These are phyloP conservation scores for Cyclospora cayetanensis DNA, from an alignment of 169 alveolate species.

Conservation along the genomic window DNA sequence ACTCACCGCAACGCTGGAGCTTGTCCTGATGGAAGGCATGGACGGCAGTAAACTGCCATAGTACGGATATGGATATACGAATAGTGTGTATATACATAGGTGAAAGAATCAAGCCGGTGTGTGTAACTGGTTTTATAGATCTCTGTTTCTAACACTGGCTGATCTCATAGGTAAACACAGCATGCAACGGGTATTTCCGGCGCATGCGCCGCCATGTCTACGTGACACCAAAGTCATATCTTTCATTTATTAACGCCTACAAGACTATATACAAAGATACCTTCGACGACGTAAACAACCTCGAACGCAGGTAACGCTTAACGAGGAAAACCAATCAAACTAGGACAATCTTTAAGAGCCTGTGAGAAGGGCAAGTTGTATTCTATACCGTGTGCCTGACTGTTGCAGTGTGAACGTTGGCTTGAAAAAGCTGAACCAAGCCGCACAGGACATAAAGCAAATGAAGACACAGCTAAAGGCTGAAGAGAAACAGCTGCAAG, in stretches of 20 bases:
- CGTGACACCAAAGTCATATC: constrained; percentile 97
- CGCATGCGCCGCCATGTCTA: constrained; percentile 96
- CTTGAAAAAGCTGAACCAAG: constrained; percentile 94
- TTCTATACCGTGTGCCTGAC: neutral
- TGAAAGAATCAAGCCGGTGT: neutral
- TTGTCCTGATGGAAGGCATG: neutral
- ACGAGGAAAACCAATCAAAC: neutral
- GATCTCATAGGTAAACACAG: constrained; percentile 85
- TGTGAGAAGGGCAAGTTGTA: neutral
- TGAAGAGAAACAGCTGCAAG: constrained; percentile 92
- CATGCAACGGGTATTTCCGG: constrained; percentile 91
- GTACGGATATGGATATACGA: too few relatives aligned
- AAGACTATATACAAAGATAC: constrained; percentile 92
- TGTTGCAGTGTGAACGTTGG: constrained; percentile 90
- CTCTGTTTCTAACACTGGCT: constrained; percentile 76
- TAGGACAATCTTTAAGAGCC: neutral
- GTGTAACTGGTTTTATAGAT: constrained; percentile 77
- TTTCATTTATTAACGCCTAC: constrained; percentile 94
- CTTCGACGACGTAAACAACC: constrained; percentile 91
- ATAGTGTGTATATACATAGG: neutral
- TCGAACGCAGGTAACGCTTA: constrained; percentile 82
- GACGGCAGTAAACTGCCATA: too few relatives aligned
- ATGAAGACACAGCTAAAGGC: constrained; percentile 93
- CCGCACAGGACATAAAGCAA: constrained; percentile 92
- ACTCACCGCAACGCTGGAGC: constrained; percentile 65